Conservation (phyloP, 495 filamentous ascomycete species). For the Penicillium paradoxum region DNA sequence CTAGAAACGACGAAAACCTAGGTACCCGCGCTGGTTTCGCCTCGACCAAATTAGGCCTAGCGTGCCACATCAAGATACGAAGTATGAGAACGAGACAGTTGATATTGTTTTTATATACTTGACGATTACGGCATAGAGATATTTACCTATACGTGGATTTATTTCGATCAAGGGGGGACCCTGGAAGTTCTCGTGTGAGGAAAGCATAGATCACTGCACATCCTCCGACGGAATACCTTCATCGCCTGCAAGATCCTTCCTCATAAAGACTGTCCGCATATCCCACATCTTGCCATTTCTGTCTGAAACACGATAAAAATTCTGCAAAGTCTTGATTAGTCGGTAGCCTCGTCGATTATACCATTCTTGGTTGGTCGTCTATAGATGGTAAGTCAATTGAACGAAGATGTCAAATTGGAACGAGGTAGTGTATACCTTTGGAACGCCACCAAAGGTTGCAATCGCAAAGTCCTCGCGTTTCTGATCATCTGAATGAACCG, state of each 20-base stretch:
- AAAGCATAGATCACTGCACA: background rate
- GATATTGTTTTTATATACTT: too few species aligned
- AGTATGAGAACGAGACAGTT: background rate
- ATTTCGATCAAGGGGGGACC: too few species aligned
- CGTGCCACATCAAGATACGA: background rate
- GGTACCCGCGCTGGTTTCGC: background rate
- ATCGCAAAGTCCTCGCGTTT: conserved; percentile 19
- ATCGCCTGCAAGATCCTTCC: conserved; percentile 13
- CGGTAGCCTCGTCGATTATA: conserved; percentile 18
- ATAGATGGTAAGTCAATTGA: background rate
- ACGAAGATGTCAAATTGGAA: too few species aligned
- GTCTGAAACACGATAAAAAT: conserved; percentile 12
- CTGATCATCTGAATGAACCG: conserved; percentile 15
- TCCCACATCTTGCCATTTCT: conserved; percentile 17
- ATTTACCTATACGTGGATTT: background rate
- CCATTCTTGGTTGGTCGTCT: conserved; percentile 18
- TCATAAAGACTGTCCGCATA: conserved; percentile 22
- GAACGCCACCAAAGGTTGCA: conserved; percentile 9
- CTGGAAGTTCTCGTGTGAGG: background rate
- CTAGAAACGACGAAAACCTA: background rate
- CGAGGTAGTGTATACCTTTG: conserved; percentile 18
- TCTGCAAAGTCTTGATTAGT: conserved; percentile 10
- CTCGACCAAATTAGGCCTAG: conserved; percentile 8
- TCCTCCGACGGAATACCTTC: background rate
- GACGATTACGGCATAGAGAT: background rate